These are phyloP conservation scores for Coemansia sp. DNA, from an alignment of 192 early-diverging fungal genomes.

Conservation along the genomic window DNA sequence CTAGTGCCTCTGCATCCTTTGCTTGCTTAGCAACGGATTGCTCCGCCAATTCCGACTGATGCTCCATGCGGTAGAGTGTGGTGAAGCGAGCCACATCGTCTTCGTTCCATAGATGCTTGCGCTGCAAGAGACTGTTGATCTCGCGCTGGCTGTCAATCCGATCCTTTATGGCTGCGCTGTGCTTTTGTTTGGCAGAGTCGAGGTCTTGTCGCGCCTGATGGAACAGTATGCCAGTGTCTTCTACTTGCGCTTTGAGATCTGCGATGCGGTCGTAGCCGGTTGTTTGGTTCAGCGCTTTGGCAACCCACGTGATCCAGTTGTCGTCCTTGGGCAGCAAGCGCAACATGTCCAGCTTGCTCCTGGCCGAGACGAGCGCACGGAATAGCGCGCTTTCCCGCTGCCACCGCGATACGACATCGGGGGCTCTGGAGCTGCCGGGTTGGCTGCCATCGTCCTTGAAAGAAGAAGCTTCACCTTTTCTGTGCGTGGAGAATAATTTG, in stretches of 20 bases:
- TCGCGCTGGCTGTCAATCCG: constrained; percentile 70
- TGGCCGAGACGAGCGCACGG: constrained; percentile 11
- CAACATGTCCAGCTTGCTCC: constrained; percentile 7
- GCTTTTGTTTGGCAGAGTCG: constrained; percentile 55
- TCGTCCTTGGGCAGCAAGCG: constrained; percentile 36
- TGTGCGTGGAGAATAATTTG: neutral
- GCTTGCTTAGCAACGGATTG: constrained; percentile 51
- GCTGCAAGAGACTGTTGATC: constrained; percentile 76
- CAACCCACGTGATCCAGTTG: constrained; percentile 42
- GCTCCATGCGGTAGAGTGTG: constrained; percentile 71
- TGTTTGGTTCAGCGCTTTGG: constrained; percentile 65
- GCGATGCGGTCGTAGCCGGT: constrained; percentile 75
- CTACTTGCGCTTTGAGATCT: constrained; percentile 66
- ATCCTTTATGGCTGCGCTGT: constrained; percentile 60
- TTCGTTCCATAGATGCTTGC: constrained; percentile 75
- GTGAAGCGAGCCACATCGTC: constrained; percentile 78
- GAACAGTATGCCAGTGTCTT: constrained; percentile 51
- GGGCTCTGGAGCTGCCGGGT: neutral
- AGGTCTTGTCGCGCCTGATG: constrained; percentile 52
- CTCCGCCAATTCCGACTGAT: constrained; percentile 63
- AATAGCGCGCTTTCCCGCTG: constrained; percentile 15
- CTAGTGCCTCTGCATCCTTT: constrained; percentile 60
- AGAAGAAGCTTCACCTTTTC: neutral
- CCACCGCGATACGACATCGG: neutral
- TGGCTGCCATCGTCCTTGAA: neutral